Percentiles rank a stretch among this genome's conserved stretches.
These are phyloP conservation scores for Populus deltoides DNA, from an alignment of 345 rosid species.

Conservation along the genomic window DNA sequence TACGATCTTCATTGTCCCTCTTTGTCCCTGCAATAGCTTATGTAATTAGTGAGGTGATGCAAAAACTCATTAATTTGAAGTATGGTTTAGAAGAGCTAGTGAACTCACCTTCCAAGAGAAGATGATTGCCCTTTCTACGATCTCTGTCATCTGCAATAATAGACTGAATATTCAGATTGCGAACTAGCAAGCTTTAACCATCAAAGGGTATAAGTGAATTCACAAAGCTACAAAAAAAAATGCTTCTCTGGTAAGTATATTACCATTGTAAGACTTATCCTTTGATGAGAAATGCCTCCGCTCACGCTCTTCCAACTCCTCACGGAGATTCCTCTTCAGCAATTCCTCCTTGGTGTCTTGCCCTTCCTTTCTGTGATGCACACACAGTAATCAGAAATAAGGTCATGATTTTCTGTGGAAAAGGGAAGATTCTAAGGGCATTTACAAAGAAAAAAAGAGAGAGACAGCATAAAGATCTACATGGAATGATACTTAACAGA, in stretches of 20 bases:
- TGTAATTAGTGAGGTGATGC: slow-evolving; percentile 23
- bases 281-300: slow-evolving; percentile 84
- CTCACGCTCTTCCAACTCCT: slow-evolving; percentile 90
- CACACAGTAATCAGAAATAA: slow-evolving; percentile 1
- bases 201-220: slow-evolving; percentile 2
- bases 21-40: slow-evolving; percentile 45
- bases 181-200: slow-evolving; percentile 1
- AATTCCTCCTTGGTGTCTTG: slow-evolving; percentile 89
- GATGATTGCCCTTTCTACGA: slow-evolving; percentile 71
- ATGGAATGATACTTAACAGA: neutral
- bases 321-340: slow-evolving; percentile 74
- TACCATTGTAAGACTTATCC: slow-evolving; percentile 71
- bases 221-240: neutral
- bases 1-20: slow-evolving; percentile 82
- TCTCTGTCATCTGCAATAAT: slow-evolving; percentile 77
- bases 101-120: slow-evolving; percentile 65
- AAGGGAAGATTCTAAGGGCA: neutral
- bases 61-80: neutral
- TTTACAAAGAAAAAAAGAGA: neutral
- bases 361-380: slow-evolving; percentile 69
- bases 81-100: neutral
- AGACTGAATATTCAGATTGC: neutral
- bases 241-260: neutral
- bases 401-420: neutral
- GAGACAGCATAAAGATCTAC: neutral